These are phyloP conservation scores for Pseudonitzschia multistriata DNA, from an alignment of 108 stramenopile genomes.

Conservation along the genomic window DNA sequence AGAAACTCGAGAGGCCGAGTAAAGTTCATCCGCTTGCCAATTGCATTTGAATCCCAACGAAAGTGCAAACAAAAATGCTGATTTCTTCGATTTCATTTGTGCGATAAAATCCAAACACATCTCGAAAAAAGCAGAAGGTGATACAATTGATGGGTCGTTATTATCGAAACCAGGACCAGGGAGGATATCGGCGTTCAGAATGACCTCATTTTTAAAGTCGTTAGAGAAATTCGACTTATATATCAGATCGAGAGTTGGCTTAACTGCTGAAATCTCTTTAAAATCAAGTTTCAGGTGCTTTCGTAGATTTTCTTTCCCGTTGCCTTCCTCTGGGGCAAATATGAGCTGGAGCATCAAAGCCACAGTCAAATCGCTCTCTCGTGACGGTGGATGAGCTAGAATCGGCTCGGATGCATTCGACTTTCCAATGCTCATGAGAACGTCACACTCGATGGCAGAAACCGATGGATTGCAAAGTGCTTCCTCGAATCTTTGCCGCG, in stretches of 20 bases:
- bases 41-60: constrained; percentile 47
- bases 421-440: constrained; percentile 1
- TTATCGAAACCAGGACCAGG: constrained; percentile 31
- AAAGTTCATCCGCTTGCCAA: constrained; percentile 16
- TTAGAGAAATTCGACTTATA: not conserved
- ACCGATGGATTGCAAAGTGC: not conserved
- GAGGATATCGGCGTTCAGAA: constrained; percentile 58
- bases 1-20: constrained; percentile 24
- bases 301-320: not conserved
- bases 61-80: constrained; percentile 15
- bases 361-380: not conserved
- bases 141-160: constrained; percentile 9
- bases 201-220: constrained; percentile 8
- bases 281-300: constrained; percentile 59
- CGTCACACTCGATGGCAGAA: not conserved
- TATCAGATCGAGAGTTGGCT: constrained; percentile 30
- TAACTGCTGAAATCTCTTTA: constrained; percentile 44
- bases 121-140: constrained; percentile 35
- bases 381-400: constrained; percentile 50
- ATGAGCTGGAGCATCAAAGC: not conserved
- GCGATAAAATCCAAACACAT: constrained; percentile 26
- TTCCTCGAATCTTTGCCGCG: not conserved
- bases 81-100: not conserved
- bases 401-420: not conserved
- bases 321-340: not conserved